Conservation (phyloP, 805 yeast genomes). For the Saccharomycopsis fodiens region DNA sequence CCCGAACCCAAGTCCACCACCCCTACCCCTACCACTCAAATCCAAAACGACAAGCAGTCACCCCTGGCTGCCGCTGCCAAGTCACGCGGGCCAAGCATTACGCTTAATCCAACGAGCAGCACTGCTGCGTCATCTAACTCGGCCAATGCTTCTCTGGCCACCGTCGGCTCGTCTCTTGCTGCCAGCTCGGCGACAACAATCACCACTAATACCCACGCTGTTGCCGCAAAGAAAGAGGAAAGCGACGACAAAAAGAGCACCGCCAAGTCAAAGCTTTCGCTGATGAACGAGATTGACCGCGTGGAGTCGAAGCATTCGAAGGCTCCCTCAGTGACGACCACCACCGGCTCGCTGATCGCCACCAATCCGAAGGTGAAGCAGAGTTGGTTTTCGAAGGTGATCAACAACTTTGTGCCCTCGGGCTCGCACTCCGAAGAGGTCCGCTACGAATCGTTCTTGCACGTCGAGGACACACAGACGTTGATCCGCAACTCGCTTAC, state of each 20-base stretch:
- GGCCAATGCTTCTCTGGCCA: neutral
- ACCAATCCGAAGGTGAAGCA: conserved; percentile 22
- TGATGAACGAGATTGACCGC: conserved; percentile 2
- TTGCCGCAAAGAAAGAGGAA: conserved; percentile 1
- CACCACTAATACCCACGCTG: conserved; percentile 5
- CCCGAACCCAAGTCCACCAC: neutral
- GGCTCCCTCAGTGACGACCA: conserved; percentile 16
- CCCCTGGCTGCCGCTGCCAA: conserved; percentile 7
- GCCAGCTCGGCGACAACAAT: conserved; percentile 7
- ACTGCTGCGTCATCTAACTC: neutral
- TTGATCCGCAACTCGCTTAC: conserved; percentile 33
- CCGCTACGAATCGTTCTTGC: conserved; percentile 19
- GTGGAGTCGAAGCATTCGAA: conserved; percentile 15
- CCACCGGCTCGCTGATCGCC: conserved; percentile 11
- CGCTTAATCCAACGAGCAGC: neutral
- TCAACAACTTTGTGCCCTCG: conserved; percentile 23
- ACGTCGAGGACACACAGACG: conserved; percentile 21
- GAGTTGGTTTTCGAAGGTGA: conserved; percentile 34
- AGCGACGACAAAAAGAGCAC: neutral
- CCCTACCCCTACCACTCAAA: neutral
- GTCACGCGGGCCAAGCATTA: conserved; percentile 2
- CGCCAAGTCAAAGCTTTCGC: neutral
- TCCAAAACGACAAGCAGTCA: too few species aligned
- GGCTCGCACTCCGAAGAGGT: conserved; percentile 20
- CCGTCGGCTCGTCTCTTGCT: neutral